Evolutionary conservation across 1,284 basidiomycete genomes (phyloP).

Genomic region (Pseudozyma flocculosa): DNA sequence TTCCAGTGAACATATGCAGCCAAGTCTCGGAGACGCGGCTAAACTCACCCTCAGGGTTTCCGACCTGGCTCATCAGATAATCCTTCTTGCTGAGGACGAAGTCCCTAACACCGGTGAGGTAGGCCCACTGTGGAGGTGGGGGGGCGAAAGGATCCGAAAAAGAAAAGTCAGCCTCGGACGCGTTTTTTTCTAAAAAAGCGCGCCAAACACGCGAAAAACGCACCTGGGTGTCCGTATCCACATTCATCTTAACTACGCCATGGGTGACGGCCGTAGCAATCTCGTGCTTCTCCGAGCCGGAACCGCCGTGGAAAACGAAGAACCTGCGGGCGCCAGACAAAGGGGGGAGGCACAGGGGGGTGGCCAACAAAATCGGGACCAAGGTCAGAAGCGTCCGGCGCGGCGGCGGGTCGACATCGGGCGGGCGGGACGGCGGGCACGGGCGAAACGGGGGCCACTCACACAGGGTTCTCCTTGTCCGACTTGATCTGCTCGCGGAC

Average conservation of each 20-base stretch:
- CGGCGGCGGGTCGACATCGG: too few relatives aligned
- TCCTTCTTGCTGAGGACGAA: conserved; percentile 58
- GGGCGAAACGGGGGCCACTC: conserved; percentile 52
- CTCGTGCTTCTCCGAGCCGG: conserved; percentile 94
- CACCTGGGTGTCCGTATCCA: conserved; percentile 56
- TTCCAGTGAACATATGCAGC: too few relatives aligned
- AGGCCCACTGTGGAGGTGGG: conserved; percentile 73
- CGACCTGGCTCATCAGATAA: conserved; percentile 56
- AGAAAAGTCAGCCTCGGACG: too few relatives aligned
- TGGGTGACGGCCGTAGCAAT: conserved; percentile 86
- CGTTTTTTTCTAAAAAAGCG: too few relatives aligned
- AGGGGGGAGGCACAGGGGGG: too few relatives aligned
- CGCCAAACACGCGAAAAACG: too few relatives aligned
- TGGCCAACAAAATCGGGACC: not conserved
- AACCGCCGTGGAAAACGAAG: conserved; percentile 99
- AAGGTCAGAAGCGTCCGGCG: too few relatives aligned
- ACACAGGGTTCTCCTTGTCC: conserved; percentile 66
- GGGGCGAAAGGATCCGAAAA: not conserved
- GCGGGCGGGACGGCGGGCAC: too few relatives aligned
- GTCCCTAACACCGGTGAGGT: conserved; percentile 74
- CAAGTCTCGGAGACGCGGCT: too few relatives aligned
- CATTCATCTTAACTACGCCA: conserved; percentile 66
- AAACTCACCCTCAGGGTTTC: conserved; percentile 51
- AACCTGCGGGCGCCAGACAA: conserved; percentile 60
- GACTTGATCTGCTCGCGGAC: conserved; percentile 72